Evolutionary conservation across 139 green algal genomes (phyloP).

Genomic region (Chlorella sp.): DNA sequence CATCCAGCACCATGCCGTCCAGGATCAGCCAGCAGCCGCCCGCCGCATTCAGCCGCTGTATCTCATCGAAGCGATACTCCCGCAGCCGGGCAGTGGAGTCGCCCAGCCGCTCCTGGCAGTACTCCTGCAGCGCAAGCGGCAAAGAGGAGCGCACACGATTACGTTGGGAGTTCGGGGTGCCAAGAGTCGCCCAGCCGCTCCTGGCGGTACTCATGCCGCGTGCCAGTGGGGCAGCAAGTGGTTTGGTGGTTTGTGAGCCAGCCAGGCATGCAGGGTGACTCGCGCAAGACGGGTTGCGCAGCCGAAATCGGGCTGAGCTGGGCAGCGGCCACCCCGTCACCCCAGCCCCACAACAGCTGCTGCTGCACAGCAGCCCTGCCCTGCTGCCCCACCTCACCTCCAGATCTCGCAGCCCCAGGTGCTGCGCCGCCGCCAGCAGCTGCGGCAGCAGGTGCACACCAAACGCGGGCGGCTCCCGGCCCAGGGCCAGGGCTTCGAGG

Average conservation of each 20-base stretch:
- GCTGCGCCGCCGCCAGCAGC: slow-evolving; percentile 46
- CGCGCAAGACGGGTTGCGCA: neutral
- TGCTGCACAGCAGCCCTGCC: neutral
- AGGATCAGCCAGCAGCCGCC: slow-evolving; percentile 58
- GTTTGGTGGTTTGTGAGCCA: neutral
- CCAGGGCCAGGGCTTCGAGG: slow-evolving; percentile 58
- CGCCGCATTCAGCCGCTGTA: slow-evolving; percentile 54
- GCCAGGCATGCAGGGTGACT: neutral
- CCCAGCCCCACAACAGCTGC: neutral
- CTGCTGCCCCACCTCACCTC: slow-evolving; percentile 26
- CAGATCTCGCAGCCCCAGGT: slow-evolving; percentile 59
- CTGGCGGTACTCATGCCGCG: slow-evolving; percentile 50
- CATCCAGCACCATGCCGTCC: slow-evolving; percentile 79
- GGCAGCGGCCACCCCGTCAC: no score
- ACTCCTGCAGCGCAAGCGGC: slow-evolving; percentile 30
- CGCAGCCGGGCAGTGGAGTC: slow-evolving; percentile 40
- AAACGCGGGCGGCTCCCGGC: slow-evolving; percentile 47
- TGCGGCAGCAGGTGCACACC: slow-evolving; percentile 52
- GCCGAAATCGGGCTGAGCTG: neutral
- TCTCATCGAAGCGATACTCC: slow-evolving; percentile 54
- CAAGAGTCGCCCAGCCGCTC: slow-evolving; percentile 47
- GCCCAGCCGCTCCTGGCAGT: slow-evolving; percentile 57
- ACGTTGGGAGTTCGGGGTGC: no score
- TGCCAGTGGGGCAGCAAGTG: neutral
- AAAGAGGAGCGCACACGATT: no score